Base-by-base conservation (phyloP, 192 early-diverging fungal genomes). In the Coemansia sp. region DNA sequence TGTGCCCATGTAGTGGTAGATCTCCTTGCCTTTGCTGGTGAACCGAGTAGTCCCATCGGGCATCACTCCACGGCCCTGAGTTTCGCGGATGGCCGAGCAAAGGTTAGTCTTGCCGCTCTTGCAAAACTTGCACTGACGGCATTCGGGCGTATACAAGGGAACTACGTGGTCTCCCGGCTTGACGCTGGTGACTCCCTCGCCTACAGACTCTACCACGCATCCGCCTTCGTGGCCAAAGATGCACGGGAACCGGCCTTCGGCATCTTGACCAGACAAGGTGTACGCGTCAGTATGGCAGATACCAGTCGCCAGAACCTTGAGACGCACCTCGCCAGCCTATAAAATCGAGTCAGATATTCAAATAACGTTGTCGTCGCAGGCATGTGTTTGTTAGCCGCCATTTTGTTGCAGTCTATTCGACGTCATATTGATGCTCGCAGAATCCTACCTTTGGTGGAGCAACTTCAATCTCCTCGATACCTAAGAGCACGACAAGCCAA, bases 211-310 rank as follows among this genome's bases (percentile, higher is more conserved):
- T 34, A 99, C 97, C 61, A 98, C 72, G 74, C 94, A 94, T 32
- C 92, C 94, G 69, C 95, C 93, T 85, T 97, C 97, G 78, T 99
- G 97, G 42, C 97, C 97, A 66, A 99, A 84, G 74, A 99, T 95
- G 45, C 86, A 87, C 3, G 97, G 97, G 80, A 95, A 97, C 17
- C 91, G 84, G 39, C 96, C 97, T 70, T 93, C 92, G 19, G 91
- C 82, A 69, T 94, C 85, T 48, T 88, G 76, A 53, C 97, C 97
- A 21, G 92, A 93, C 9, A 96, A 84, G 19, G 95, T 98, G 84
- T 95, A 99, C n/a, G 89, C 90, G 75, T 99, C 97, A 14, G 96
- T 98, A 80, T 99, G 95, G 86, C 95, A 92, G 44, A 95, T 89
- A 37, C 94, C 97, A 14, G 94, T 94, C n/a, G 93, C 89, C 37